These are phyloP conservation scores for Pythium scleroteichum DNA, from an alignment of 352 stramenopile genomes.

Conservation along the genomic window DNA sequence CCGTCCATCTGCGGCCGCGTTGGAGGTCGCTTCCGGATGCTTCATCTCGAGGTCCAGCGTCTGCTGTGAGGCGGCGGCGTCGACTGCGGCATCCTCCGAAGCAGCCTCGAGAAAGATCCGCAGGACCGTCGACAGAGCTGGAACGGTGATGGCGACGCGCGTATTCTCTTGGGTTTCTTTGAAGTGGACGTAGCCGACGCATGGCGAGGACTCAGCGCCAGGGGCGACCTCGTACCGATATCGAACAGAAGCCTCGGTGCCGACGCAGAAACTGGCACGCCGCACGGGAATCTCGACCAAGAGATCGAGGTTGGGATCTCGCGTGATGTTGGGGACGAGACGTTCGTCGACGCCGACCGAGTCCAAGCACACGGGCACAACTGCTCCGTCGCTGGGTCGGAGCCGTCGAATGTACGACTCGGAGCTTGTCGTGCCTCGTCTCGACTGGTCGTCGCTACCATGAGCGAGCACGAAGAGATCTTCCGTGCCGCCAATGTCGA, in stretches of 20 bases:
- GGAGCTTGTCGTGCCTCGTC: constrained; percentile 9
- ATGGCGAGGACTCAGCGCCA: too few relatives aligned
- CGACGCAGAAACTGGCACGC: constrained; percentile 2
- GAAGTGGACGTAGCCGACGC: constrained; percentile 8
- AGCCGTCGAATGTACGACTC: constrained; percentile 13
- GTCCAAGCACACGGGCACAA: constrained; percentile 17
- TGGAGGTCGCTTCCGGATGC: not conserved
- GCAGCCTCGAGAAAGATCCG: constrained; percentile 7
- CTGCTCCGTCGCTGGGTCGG: not conserved
- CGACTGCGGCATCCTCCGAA: not conserved
- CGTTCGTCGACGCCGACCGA: constrained; percentile 12
- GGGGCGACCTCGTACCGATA: constrained; percentile 4
- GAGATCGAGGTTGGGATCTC: not conserved
- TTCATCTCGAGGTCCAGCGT: not conserved
- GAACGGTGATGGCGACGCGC: constrained; percentile 8
- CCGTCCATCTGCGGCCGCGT: constrained; percentile 12
- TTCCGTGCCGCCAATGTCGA: not conserved
- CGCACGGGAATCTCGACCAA: constrained; percentile 9
- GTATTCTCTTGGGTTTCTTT: not conserved
- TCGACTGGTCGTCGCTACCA: constrained; percentile 13
- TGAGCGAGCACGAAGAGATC: constrained; percentile 14
- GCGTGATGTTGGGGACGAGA: constrained; percentile 1
- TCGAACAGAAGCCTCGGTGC: not conserved
- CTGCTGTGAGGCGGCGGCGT: not conserved
- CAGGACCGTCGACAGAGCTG: not conserved